A percentile compares a stretch with the other conserved stretches of the same genome.
phyloP scores from a whole-genome alignment of 1,284 basidiomycete genomes.

The Austroboletus niveus region DNA sequence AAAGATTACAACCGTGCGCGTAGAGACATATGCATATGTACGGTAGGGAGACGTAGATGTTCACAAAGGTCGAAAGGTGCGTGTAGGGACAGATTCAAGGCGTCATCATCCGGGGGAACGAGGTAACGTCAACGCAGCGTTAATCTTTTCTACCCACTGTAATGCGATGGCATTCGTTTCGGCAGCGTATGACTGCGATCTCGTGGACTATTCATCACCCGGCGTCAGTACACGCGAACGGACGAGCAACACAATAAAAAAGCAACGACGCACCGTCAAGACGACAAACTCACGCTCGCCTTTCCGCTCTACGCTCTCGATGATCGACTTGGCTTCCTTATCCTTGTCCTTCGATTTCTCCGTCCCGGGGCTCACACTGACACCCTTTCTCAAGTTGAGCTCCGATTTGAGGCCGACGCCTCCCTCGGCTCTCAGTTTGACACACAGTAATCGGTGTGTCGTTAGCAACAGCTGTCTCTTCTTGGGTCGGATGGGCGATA shows the following conservation, averaged over 20 bases:
- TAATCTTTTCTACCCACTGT: constrained; percentile 55
- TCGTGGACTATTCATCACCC: constrained; percentile 41
- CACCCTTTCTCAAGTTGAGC: constrained; percentile 37
- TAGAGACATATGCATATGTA: not conserved
- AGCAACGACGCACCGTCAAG: constrained; percentile 46
- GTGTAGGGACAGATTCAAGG: no score
- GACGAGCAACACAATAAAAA: not conserved
- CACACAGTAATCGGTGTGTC: constrained; percentile 52
- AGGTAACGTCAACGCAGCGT: constrained; percentile 11
- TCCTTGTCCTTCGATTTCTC: constrained; percentile 43
- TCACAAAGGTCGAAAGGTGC: no score
- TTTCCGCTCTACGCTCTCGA: constrained; percentile 52
- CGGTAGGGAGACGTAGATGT: not conserved
- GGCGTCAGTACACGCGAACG: not conserved
- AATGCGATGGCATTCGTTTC: constrained; percentile 38
- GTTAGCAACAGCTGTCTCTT: constrained; percentile 58
- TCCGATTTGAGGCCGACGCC: constrained; percentile 49
- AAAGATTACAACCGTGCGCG: not conserved
- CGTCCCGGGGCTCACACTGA: constrained; percentile 37
- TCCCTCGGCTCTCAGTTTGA: constrained; percentile 46
- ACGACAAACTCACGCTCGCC: constrained; percentile 62
- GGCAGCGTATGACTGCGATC: constrained; percentile 52
- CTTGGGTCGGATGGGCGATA: constrained; percentile 49
- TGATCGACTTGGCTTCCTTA: constrained; percentile 39
- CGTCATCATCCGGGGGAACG: constrained; percentile 3